A percentile compares a stretch with the other conserved stretches of the same genome.
phyloP scores from a whole-genome alignment of 768 basidiomycete species.

The Leccinum subgranulosum region DNA sequence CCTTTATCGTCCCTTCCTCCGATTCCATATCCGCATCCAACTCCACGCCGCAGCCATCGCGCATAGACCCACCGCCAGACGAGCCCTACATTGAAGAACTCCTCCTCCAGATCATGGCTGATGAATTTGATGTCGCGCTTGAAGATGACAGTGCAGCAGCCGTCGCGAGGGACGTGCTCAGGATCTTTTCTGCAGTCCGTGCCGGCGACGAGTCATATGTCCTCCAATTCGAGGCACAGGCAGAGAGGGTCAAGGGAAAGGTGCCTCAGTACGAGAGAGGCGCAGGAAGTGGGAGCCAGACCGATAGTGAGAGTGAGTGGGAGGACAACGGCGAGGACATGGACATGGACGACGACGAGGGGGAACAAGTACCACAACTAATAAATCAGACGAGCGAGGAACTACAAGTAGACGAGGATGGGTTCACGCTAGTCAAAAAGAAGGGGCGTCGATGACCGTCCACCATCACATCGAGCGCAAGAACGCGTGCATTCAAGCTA shows the following conservation, averaged over 20 bases:
- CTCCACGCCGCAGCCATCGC: not conserved
- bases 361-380: constrained; percentile 54
- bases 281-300: constrained; percentile 31
- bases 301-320: constrained; percentile 44
- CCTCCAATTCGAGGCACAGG: constrained; percentile 58
- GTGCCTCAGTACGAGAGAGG: constrained; percentile 47
- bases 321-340: constrained; percentile 35
- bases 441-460: constrained; percentile 43
- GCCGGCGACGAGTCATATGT: constrained; percentile 49
- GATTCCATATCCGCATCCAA: not conserved
- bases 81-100: constrained; percentile 77
- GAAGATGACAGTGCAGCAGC: constrained; percentile 81
- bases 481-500: constrained; percentile 9
- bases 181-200: constrained; percentile 57
- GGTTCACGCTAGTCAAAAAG: constrained; percentile 77
- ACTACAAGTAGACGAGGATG: constrained; percentile 86
- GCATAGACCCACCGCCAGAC: constrained; percentile 40
- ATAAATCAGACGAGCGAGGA: constrained; percentile 47
- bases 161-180: constrained; percentile 71
- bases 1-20: constrained; percentile 32
- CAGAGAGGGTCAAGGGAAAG: constrained; percentile 56
- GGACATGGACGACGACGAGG: constrained; percentile 18
- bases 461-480: not conserved
- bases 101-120: constrained; percentile 77
- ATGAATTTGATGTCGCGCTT: constrained; percentile 81